These are phyloP conservation scores for Pythium diclinum DNA, from an alignment of 352 stramenopile genomes.

Conservation along the genomic window DNA sequence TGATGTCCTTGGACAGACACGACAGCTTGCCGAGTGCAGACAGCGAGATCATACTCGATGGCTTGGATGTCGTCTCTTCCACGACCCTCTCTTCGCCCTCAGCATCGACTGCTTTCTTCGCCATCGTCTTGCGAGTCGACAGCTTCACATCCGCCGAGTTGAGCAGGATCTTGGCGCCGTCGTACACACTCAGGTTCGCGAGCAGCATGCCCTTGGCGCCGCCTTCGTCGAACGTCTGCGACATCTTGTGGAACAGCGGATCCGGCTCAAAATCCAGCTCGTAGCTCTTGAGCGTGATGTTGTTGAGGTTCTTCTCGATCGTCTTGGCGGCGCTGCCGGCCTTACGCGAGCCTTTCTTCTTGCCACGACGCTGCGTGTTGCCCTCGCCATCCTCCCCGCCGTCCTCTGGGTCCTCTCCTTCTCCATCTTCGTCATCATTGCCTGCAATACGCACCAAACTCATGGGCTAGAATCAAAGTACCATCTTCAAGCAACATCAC, in stretches of 20 bases:
- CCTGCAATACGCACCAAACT: not conserved
- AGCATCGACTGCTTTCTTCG: slow-evolving; percentile 1
- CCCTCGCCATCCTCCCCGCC: slow-evolving; percentile 27
- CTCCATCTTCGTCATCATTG: slow-evolving; percentile 16
- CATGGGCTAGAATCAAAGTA: not conserved
- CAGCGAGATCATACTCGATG: slow-evolving; percentile 38
- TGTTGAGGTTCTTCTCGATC: slow-evolving; percentile 87
- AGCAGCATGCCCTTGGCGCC: slow-evolving; percentile 91
- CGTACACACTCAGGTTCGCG: slow-evolving; percentile 89
- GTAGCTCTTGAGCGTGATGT: slow-evolving; percentile 85
- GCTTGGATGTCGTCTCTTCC: not conserved
- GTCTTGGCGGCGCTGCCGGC: slow-evolving; percentile 57
- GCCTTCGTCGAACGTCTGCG: slow-evolving; percentile 89
- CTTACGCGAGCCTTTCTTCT: slow-evolving; percentile 39
- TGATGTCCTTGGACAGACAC: slow-evolving; percentile 57
- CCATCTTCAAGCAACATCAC: not conserved
- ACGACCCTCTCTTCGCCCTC: not conserved
- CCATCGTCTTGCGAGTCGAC: slow-evolving; percentile 41
- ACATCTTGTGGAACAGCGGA: slow-evolving; percentile 93
- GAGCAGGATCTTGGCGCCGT: slow-evolving; percentile 83
- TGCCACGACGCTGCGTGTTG: slow-evolving; percentile 18
- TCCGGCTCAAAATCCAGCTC: slow-evolving; percentile 88
- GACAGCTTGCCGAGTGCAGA: slow-evolving; percentile 45
- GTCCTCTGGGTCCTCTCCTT: slow-evolving; percentile 27
- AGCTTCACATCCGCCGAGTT: slow-evolving; percentile 74